phyloP scores from a whole-genome alignment of 169 alveolate species.

The Amoebophrya sp. region DNA sequence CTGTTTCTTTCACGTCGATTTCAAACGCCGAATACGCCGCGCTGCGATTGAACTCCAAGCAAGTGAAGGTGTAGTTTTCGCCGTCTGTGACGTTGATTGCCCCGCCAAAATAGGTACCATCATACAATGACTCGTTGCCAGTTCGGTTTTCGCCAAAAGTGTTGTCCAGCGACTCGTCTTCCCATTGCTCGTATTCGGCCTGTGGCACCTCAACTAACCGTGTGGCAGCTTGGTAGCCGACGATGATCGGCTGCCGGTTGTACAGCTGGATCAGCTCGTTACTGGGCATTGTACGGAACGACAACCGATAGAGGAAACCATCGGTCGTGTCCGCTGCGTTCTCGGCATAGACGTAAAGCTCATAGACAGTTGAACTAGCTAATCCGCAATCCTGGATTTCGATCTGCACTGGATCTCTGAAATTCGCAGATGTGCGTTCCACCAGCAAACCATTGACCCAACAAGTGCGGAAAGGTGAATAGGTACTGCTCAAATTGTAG shows the following conservation, averaged over 20 bases:
- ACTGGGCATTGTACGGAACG: neutral
- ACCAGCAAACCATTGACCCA: constrained; percentile 11
- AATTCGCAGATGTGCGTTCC: neutral
- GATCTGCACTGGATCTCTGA: neutral
- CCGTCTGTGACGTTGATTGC: neutral
- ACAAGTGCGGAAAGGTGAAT: neutral
- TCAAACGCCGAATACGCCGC: neutral
- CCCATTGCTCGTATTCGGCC: neutral
- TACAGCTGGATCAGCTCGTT: constrained; percentile 1
- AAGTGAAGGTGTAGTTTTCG: neutral
- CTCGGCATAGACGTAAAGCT: neutral
- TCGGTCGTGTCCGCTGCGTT: neutral
- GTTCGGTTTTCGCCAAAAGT: neutral
- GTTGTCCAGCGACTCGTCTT: neutral
- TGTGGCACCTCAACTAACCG: neutral
- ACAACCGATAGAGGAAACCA: neutral
- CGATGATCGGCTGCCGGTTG: neutral
- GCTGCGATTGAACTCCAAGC: neutral
- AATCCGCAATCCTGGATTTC: neutral
- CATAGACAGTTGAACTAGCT: neutral
- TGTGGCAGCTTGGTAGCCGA: neutral
- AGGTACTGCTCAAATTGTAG: neutral
- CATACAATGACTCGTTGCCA: neutral
- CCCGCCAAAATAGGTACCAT: neutral
- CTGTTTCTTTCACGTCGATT: neutral